Conservation (phyloP, 139 green algal species). For the Edaphochlamys debaryana region DNA sequence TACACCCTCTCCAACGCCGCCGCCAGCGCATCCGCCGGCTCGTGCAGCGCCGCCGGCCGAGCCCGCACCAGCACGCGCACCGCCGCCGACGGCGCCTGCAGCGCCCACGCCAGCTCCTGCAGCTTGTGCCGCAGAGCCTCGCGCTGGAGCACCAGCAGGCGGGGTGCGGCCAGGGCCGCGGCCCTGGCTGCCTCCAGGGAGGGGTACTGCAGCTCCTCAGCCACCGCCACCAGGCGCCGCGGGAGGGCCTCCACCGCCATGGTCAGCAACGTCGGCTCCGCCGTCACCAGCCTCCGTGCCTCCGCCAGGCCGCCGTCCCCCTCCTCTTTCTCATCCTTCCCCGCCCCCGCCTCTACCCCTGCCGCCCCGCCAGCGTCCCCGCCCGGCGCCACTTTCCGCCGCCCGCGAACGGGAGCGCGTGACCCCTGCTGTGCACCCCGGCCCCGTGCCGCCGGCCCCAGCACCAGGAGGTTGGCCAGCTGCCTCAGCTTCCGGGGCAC, state of each 20-base stretch:
- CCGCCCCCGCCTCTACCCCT: too few species aligned
- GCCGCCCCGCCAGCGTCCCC: background rate
- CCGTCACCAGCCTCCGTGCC: slow-evolving; percentile 4
- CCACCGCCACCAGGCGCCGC: background rate
- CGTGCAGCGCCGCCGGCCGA: background rate
- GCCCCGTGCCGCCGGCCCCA: too few species aligned
- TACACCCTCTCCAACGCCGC: background rate
- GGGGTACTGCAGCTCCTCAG: background rate
- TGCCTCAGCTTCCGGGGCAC: background rate
- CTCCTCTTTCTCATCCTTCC: background rate
- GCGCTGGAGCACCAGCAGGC: slow-evolving; percentile 14
- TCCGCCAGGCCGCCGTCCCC: background rate
- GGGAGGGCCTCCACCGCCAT: background rate
- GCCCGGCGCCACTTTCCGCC: background rate
- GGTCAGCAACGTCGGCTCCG: slow-evolving; percentile 31
- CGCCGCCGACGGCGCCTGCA: background rate
- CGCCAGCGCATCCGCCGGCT: background rate
- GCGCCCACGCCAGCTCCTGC: slow-evolving; percentile 17
- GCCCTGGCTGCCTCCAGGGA: background rate
- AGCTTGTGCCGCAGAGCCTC: background rate
- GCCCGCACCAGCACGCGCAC: background rate
- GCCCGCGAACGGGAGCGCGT: too few species aligned
- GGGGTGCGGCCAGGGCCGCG: background rate
- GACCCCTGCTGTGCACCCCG: background rate
- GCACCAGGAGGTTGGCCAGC: background rate